Evolutionary conservation across 768 basidiomycete species (phyloP).

Genomic region (Lyophyllum shimeji): DNA sequence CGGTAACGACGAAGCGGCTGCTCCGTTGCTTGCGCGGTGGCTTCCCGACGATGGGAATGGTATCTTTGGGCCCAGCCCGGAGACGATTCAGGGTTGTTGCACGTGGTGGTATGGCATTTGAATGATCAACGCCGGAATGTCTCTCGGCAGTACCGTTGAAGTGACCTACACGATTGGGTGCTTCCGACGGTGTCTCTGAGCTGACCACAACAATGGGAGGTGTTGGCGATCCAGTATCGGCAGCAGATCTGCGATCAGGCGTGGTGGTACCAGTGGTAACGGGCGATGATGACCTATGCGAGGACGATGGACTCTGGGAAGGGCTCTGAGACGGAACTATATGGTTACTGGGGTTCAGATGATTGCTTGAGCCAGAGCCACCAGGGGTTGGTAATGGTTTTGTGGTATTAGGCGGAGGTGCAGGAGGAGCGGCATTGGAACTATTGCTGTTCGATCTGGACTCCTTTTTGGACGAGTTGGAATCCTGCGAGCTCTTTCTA

Average conservation of each 20-base stretch:
- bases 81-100: slow-evolving; percentile 71
- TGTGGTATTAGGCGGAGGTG: slow-evolving; percentile 62
- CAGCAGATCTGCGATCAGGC: slow-evolving; percentile 61
- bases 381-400: slow-evolving; percentile 63
- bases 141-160: slow-evolving; percentile 47
- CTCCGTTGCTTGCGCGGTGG: slow-evolving; percentile 97
- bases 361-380: slow-evolving; percentile 30
- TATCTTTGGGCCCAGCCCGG: slow-evolving; percentile 87
- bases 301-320: slow-evolving; percentile 39
- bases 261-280: slow-evolving; percentile 36
- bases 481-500: slow-evolving; percentile 68
- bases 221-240: slow-evolving; percentile 47
- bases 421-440: slow-evolving; percentile 43
- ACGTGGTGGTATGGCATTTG: slow-evolving; percentile 60
- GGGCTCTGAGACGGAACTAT: slow-evolving; percentile 38
- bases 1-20: slow-evolving; percentile 93
- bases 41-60: slow-evolving; percentile 94
- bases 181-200: slow-evolving; percentile 59
- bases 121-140: slow-evolving; percentile 47
- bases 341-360: slow-evolving; percentile 37
- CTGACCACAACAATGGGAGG: slow-evolving; percentile 89
- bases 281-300: slow-evolving; percentile 44
- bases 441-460: slow-evolving; percentile 42
- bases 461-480: slow-evolving; percentile 69
- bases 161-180: slow-evolving; percentile 39